Evolutionary conservation across 2,329 filamentous ascomycete genomes (phyloP).

Genomic region (Colletotrichum cordylinicola): DNA sequence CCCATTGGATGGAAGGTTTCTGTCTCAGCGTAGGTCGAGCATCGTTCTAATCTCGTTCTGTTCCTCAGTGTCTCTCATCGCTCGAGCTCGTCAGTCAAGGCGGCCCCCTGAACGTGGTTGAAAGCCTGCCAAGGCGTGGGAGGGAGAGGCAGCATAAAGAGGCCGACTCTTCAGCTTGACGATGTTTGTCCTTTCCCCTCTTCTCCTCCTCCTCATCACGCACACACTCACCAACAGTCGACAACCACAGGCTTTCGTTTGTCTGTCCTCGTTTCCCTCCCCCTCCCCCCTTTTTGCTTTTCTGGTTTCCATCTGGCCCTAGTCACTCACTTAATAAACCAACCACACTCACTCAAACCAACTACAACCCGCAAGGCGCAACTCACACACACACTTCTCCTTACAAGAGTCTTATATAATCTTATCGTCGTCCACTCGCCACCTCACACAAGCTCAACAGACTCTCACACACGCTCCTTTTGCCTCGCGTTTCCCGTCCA

Average conservation of each 20-base stretch:
- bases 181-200: background rate
- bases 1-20: background rate
- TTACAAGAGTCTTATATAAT: background rate
- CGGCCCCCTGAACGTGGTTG: background rate
- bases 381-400: background rate
- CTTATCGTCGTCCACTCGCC: background rate
- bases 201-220: background rate
- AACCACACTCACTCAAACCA: background rate
- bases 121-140: background rate
- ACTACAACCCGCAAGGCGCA: background rate
- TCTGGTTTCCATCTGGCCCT: background rate
- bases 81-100: background rate
- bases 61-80: background rate
- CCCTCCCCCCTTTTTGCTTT: background rate
- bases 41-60: background rate
- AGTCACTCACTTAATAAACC: conserved; percentile 8
- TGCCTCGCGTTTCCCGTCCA: conserved; percentile 7
- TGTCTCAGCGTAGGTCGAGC: background rate
- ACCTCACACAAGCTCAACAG: background rate
- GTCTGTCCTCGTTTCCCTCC: background rate
- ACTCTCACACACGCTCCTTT: background rate
- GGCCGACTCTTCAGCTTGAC: background rate
- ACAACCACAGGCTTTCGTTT: conserved; percentile 5
- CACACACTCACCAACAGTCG: background rate
- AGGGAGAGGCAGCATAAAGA: conserved; percentile 2